Base-by-base conservation (phyloP, 495 filamentous ascomycete species). In the Tirmania nivea region DNA sequence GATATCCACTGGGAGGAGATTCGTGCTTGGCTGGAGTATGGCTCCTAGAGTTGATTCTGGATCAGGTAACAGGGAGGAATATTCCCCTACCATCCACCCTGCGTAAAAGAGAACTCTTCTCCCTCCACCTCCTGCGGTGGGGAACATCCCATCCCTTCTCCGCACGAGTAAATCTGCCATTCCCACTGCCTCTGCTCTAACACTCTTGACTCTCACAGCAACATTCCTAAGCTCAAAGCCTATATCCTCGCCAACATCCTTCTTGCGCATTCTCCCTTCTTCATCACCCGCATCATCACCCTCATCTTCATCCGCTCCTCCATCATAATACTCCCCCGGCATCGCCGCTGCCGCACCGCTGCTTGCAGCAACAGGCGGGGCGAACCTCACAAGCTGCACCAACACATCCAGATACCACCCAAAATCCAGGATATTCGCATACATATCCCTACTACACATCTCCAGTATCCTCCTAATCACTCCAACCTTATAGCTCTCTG, bases 331-430 rank as follows among this genome's bases (percentile, higher is more conserved):
- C 39, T 45, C 39, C 39, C 39, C 39, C 39, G 39, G 39, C 39
- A 55, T 51, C 0, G 59, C 19, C 35, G 54, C 56, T 19, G 48
- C 11, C 10, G n/a, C 21, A 0, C 48, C 48, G 2, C 19, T 19
- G 14, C 42, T 47, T 8, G 57, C 57, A 11, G 69, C 59, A 12
- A 72, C 66, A 7, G 66, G 56, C 52, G 79, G 71, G 35, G 86
- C 72, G 54, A 82, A 76, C 48, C 78, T 75, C 34, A 94, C 75
- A 3, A 97, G 72, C 60, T 89, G 82, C 7, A 85, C 77, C 10
- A 97, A 68, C 37, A 88, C 74, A 55, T 83, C 79, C 50, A 96
- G 78, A 69, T 96, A 96, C 90, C 90, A 97, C 56, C 93, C 90
- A 64, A 97, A 96, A 63, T 97, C 90, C 48, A 68, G 69, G 49